Conservation (phyloP, 2,329 filamentous ascomycete genomes). For the Pseudogymnoascus sp. region DNA sequence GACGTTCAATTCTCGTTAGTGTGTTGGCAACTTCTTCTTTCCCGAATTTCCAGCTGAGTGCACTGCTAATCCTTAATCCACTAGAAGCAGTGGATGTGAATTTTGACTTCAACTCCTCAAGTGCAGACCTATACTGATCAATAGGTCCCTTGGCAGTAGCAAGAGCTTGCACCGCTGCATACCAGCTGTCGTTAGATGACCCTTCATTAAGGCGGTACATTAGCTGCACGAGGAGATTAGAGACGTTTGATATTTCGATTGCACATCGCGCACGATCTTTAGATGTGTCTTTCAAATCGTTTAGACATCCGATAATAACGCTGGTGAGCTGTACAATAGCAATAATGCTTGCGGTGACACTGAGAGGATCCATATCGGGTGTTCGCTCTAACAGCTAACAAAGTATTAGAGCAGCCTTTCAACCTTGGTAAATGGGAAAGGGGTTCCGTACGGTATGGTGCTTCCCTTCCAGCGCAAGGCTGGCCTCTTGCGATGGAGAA, state of each 20-base stretch:
- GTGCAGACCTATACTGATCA: background rate
- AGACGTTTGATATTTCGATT: background rate
- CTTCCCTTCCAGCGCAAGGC: background rate
- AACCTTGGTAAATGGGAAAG: background rate
- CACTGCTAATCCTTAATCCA: background rate
- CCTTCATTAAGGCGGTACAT: background rate
- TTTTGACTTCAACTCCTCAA: background rate
- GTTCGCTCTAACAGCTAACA: background rate
- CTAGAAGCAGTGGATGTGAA: background rate
- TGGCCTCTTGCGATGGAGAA: background rate
- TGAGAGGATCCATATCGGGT: background rate
- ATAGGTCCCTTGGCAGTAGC: background rate
- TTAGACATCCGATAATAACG: background rate
- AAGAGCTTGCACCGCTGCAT: background rate
- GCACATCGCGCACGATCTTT: background rate
- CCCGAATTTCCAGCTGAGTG: background rate
- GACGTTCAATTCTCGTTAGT: background rate
- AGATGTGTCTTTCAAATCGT: background rate
- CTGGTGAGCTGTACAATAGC: slow-evolving; percentile 2
- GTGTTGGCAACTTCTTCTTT: background rate
- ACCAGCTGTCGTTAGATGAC: background rate
- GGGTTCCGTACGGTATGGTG: background rate
- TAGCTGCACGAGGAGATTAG: background rate
- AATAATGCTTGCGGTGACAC: background rate
- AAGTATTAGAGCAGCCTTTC: background rate